phyloP scores from a whole-genome alignment of 352 stramenopile genomes.

The Thraustotheca clavata region DNA sequence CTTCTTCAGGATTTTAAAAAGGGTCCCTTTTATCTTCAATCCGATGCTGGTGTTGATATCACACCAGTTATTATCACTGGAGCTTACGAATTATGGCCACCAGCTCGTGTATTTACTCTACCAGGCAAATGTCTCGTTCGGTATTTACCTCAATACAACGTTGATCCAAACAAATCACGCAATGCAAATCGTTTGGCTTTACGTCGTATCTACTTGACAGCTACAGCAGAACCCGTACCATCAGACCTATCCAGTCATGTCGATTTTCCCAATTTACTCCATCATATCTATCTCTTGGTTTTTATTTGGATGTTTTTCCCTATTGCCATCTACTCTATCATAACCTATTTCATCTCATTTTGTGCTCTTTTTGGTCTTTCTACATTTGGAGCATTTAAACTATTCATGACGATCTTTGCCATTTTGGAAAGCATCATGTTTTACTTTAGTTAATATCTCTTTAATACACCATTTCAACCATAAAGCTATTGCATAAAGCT shows the following conservation, averaged over 20 bases:
- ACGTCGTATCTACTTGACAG: constrained; percentile 68
- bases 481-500: no score
- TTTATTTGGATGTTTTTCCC: constrained; percentile 54
- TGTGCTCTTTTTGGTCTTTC: constrained; percentile 1
- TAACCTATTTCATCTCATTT: constrained; percentile 25
- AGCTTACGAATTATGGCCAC: constrained; percentile 74
- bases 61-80: constrained; percentile 67
- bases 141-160: constrained; percentile 62
- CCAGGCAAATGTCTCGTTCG: constrained; percentile 62
- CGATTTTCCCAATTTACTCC: constrained; percentile 31
- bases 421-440: constrained; percentile 14
- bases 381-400: neutral
- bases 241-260: constrained; percentile 19
- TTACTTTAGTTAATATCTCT: constrained; percentile 13
- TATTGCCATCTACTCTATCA: constrained; percentile 48
- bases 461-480: neutral
- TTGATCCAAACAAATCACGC: constrained; percentile 55
- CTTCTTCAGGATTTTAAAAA: constrained; percentile 85
- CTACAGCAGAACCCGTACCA: constrained; percentile 60
- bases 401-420: neutral
- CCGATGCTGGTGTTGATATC: constrained; percentile 78
- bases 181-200: constrained; percentile 76
- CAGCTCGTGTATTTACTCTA: constrained; percentile 58
- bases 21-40: constrained; percentile 73
- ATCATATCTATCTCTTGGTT: constrained; percentile 56